Evolutionary conservation across 2,329 filamentous ascomycete genomes (phyloP).

Genomic region (Sclerotinia spermophila): DNA sequence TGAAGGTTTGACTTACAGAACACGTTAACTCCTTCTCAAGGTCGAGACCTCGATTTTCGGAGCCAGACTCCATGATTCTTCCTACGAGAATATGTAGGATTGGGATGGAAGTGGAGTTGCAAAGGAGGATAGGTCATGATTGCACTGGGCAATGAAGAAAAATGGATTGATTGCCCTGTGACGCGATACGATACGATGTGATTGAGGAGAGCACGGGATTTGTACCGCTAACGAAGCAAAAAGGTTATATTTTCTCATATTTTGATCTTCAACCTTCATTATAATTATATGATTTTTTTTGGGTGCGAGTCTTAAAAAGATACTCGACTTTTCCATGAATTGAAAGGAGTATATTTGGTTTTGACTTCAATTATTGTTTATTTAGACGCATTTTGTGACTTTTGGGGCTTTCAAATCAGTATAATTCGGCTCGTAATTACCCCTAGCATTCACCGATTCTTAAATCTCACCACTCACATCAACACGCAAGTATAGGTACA

Average conservation of each 20-base stretch:
- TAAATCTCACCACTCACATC: neutral
- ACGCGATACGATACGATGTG: conserved; percentile 14
- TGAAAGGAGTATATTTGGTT: neutral
- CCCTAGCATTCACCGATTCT: neutral
- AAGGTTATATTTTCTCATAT: neutral
- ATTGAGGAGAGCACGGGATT: conserved; percentile 1
- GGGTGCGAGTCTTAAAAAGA: too few species aligned
- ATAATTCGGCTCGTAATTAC: neutral
- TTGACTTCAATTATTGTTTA: neutral
- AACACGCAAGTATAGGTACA: neutral
- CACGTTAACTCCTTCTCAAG: conserved; percentile 93
- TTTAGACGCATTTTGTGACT: neutral
- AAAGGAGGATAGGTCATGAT: conserved; percentile 18
- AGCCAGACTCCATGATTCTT: conserved; percentile 44
- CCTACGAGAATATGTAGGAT: conserved; percentile 9
- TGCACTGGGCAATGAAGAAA: conserved; percentile 18
- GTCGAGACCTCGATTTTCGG: conserved; percentile 56
- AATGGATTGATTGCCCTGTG: conserved; percentile 16
- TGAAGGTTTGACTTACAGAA: conserved; percentile 62
- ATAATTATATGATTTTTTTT: neutral
- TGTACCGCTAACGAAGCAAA: neutral
- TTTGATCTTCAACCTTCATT: neutral
- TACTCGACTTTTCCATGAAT: neutral
- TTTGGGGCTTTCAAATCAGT: neutral
- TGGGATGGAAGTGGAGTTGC: conserved; percentile 12